Conservation (phyloP, 1,284 basidiomycete genomes). For the Anthracocystis panici-leucophaei region DNA sequence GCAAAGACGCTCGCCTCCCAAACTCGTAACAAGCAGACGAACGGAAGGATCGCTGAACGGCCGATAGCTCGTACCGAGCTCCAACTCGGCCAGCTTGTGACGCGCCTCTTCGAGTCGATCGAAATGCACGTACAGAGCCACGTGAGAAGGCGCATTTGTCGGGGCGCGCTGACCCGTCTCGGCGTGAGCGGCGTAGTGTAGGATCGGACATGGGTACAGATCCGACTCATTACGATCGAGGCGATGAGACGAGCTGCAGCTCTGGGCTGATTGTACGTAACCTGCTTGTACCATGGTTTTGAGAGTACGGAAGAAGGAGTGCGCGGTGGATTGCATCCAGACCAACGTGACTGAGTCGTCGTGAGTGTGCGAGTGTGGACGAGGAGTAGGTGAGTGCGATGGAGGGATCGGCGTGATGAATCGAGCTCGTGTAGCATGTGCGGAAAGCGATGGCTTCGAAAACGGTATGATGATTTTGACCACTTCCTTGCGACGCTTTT, state of each 20-base stretch:
- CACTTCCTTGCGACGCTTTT: conserved; percentile 24
- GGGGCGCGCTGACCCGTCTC: background rate
- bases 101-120: conserved; percentile 27
- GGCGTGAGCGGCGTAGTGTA: conserved; percentile 29
- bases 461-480: conserved; percentile 48
- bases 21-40: conserved; percentile 28
- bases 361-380: background rate
- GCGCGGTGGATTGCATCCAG: conserved; percentile 41
- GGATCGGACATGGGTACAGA: conserved; percentile 27
- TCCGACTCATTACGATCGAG: background rate
- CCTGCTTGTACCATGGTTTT: conserved; percentile 23
- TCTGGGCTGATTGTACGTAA: background rate
- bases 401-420: conserved; percentile 13
- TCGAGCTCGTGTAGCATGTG: conserved; percentile 19
- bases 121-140: conserved; percentile 34
- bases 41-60: conserved; percentile 26
- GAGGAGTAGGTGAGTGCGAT: background rate
- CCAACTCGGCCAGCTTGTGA: conserved; percentile 10
- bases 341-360: conserved; percentile 6
- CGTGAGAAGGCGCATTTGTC: conserved; percentile 11
- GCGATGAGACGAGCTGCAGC: background rate
- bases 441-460: conserved; percentile 21
- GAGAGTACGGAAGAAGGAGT: conserved; percentile 18
- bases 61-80: conserved; percentile 16
- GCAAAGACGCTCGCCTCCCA: conserved; percentile 25